phyloP scores from a whole-genome alignment of 257 asterid genomes.

The Solanum sitiens region DNA sequence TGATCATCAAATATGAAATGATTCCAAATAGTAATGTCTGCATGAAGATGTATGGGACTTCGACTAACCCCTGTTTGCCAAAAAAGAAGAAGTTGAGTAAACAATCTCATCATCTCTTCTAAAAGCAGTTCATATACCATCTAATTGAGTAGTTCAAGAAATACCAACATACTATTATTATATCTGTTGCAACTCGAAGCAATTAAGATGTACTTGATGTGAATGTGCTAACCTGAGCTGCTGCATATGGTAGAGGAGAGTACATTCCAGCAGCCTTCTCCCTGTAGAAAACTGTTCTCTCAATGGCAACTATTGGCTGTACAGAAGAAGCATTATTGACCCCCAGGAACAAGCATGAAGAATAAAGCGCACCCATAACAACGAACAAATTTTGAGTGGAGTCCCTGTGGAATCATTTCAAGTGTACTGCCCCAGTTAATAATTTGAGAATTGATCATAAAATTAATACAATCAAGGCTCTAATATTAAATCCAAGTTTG shows the following conservation, averaged over 20 bases:
- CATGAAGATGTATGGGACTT: conserved; percentile 61
- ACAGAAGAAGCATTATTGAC: conserved; percentile 82
- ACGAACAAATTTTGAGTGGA: conserved; percentile 56
- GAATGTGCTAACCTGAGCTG: conserved; percentile 56
- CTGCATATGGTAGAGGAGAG: conserved; percentile 65
- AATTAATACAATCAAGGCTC: background rate
- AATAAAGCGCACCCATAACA: conserved; percentile 72
- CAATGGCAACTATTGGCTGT: conserved; percentile 71
- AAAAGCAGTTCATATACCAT: background rate
- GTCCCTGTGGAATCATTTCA: conserved; percentile 40
- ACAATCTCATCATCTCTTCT: background rate
- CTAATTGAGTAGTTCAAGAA: background rate
- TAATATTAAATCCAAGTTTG: background rate
- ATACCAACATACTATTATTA: background rate
- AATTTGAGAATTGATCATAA: background rate
- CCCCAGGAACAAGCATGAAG: conserved; percentile 72
- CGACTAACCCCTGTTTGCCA: conserved; percentile 58
- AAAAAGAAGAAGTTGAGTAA: background rate
- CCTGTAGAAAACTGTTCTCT: conserved; percentile 86
- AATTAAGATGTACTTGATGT: background rate
- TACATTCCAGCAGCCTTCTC: conserved; percentile 93
- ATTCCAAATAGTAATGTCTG: conserved; percentile 61
- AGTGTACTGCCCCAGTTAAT: background rate
- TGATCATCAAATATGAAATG: conserved; percentile 78
- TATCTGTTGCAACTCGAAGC: background rate